Evolutionary conservation across 768 basidiomycete species (phyloP).

Genomic region (Pisolithus marmoratus): DNA sequence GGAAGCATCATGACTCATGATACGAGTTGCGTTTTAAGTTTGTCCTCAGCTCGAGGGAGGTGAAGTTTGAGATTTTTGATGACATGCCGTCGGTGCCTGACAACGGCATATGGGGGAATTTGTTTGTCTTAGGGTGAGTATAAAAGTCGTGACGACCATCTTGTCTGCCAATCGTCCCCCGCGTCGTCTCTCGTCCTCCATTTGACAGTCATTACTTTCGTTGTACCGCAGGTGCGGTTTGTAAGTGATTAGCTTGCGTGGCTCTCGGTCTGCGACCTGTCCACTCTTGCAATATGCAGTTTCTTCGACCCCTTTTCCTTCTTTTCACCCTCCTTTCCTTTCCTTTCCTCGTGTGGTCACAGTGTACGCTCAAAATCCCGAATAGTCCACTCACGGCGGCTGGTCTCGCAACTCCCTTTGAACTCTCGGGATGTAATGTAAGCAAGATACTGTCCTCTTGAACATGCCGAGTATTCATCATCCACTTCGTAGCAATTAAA

Average conservation of each 20-base stretch:
- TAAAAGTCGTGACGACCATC: background rate
- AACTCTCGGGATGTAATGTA: conserved; percentile 24
- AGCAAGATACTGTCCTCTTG: background rate
- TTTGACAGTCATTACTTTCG: background rate
- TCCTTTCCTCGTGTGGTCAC: conserved; percentile 12
- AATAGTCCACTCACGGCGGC: conserved; percentile 16
- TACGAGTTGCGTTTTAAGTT: too few species aligned
- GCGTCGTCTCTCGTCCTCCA: background rate
- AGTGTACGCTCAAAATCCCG: conserved; percentile 19
- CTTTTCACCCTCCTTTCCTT: conserved; percentile 11
- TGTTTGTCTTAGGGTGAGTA: too few species aligned
- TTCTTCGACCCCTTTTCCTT: conserved; percentile 5
- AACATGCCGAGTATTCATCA: background rate
- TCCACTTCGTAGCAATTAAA: conserved; percentile 17
- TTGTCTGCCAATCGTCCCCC: background rate
- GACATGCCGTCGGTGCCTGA: background rate
- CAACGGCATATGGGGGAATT: background rate
- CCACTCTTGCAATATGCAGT: conserved; percentile 6
- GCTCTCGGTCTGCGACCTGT: background rate
- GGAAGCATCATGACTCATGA: too few species aligned
- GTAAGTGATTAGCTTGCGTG: background rate
- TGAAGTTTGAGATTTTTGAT: too few species aligned
- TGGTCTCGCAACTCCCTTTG: conserved; percentile 23
- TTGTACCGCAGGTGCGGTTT: background rate
- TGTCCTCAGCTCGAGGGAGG: too few species aligned